Conservation (phyloP, 331 rosid genomes). For the Cucumis variabilis region DNA sequence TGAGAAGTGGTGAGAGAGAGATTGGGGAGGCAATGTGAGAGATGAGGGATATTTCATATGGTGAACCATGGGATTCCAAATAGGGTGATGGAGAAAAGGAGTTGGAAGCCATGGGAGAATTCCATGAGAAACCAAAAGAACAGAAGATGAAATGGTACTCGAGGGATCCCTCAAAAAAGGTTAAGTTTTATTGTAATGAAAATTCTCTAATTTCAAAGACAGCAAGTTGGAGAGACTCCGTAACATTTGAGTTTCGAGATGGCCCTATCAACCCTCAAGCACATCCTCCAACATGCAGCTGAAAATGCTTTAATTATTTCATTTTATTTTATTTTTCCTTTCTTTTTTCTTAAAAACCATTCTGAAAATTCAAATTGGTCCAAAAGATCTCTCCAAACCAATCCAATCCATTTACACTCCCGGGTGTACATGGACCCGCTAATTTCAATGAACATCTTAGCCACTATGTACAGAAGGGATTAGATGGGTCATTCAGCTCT, state of each 20-base stretch:
- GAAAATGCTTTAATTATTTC: neutral
- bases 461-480: slow-evolving; percentile 64
- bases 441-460: slow-evolving; percentile 58
- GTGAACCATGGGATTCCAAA: slow-evolving; percentile 72
- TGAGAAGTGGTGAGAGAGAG: slow-evolving; percentile 3
- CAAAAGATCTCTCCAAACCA: too few species aligned
- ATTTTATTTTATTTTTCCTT: too few species aligned
- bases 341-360: too few species aligned
- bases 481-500: slow-evolving; percentile 77
- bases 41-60: slow-evolving; percentile 84
- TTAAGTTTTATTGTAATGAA: slow-evolving; percentile 71
- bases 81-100: slow-evolving; percentile 47
- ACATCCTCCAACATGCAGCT: slow-evolving; percentile 70
- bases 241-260: slow-evolving; percentile 62
- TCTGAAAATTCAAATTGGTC: too few species aligned
- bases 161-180: slow-evolving; percentile 51
- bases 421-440: slow-evolving; percentile 45
- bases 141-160: slow-evolving; percentile 77
- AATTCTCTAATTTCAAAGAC: slow-evolving; percentile 67
- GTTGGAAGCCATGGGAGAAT: slow-evolving; percentile 48
- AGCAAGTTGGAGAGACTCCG: slow-evolving; percentile 86
- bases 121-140: slow-evolving; percentile 73
- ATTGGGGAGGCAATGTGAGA: slow-evolving; percentile 53
- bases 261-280: slow-evolving; percentile 61
- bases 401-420: too few species aligned